Evolutionary conservation across 2,329 filamentous ascomycete species (phyloP), one percentile per base, ranked within the genome.

Genomic region (Cordyceps cateniannulata): DNA sequence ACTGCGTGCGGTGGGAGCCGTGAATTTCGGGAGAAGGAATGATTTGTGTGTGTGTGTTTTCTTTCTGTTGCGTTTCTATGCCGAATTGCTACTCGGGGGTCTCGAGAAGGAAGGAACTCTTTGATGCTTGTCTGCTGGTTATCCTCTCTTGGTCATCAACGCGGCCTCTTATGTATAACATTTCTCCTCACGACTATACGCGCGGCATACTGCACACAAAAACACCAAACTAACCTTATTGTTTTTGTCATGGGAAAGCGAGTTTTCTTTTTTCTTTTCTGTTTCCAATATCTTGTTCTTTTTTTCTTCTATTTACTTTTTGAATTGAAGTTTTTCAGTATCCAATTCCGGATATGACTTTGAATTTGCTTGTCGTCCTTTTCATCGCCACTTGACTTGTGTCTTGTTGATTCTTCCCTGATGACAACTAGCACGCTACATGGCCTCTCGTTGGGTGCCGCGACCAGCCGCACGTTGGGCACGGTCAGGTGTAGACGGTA

Each of bases 341-440:
- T 58, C 22, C 42, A 16, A 25, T 50, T n/a, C 14, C n/a, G 24
- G n/a, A 24, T 32, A 47, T 42, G 20, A 20, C 16, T 22, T 38
- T 45, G 8, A 29, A n/a, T 8, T 18, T n/a, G n/a, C 18, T 32
- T 7, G 14, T 1, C 32, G 10, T 12, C 38, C 12, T 42, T 6
- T n/a, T 42, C 38, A n/a, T n/a, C n/a, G 47, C 42, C 44, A 48
- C 48, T 63, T 63, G 38, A 66, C 62, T 29, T 65, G 59, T 12
- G 63, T 51, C 45, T 64, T 5, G 62, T 35, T 49, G 65, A 62
- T 32, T 66, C 8, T 2, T 71, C 63, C 2, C 64, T 71, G 52
- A 85, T 82, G 0, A 81, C 81, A n/a, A n/a, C n/a, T n/a, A n/a
- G n/a, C n/a, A n/a, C n/a, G n/a, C n/a, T n/a, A n/a, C n/a, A n/a